Base-by-base conservation (phyloP, 106 monocot species). In the Dioscorea alata region DNA sequence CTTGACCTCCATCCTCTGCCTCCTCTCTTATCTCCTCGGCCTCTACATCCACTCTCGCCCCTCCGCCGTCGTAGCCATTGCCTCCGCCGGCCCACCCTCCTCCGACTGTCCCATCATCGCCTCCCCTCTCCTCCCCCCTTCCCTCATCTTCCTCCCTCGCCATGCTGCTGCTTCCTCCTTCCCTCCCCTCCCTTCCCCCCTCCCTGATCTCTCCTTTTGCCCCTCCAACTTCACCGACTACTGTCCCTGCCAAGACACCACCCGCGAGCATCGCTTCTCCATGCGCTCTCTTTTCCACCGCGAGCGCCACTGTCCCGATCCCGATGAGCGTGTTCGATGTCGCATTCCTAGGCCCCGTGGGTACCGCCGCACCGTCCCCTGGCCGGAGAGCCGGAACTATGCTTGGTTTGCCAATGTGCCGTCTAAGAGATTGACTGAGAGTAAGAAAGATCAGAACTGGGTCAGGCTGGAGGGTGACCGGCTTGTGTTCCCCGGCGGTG, bases 401-500 rank as follows among this genome's bases (percentile, higher is more conserved):
- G 83, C 77, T 2, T 88, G 95, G 91, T 88, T 86, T 63, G 73
- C 73, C 12, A 95, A 95, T 69, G 86, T 91, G 66, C 91, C 91
- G 2, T 86, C 74, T 25, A 83, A 78, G 74, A 56, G 60, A 61
- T 74, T 85, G 58, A 81, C 60, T 18, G 71, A 65, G 59, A 79
- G 75, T 16, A 95, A 95, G 77, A 73, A 78, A 70, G 88, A 78
- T 23, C 91, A 88, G 78, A 83, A 91, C 35, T 91, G 91, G 91
- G 83, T 91, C 49, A 63, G 71, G 52, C 51, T 83, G 13, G 90
- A 85, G 67, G 88, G 94, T 52, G 79, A 90, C 7, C 65, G 65
- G 73, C 71, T 96, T 48, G 81, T 92, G 23, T 96, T 96, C 60
- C 91, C 96, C 7, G 94, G 94, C 6, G 94, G 90, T 5, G 94